These are phyloP conservation scores for Thecamonas trahens DNA, from an alignment of 78 protist genomes.

Conservation along the genomic window DNA sequence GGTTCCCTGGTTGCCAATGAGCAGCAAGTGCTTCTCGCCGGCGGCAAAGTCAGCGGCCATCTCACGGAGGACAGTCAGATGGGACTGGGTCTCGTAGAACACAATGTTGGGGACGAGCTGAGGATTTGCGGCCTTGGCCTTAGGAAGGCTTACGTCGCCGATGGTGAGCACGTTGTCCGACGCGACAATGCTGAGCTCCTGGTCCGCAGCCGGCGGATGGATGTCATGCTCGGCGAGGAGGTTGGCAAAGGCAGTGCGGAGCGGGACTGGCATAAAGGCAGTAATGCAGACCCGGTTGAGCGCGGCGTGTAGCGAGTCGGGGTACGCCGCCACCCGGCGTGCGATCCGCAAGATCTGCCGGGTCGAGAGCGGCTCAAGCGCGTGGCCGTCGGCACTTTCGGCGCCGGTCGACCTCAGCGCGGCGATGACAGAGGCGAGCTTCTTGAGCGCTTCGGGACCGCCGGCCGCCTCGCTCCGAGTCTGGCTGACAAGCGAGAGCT, in stretches of 20 bases:
- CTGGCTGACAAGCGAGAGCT: neutral
- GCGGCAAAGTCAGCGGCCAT: constrained; percentile 24
- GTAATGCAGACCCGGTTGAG: constrained; percentile 10
- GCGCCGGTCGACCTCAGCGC: neutral
- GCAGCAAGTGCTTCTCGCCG: constrained; percentile 27
- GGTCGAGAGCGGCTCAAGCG: neutral
- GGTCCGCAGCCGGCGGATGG: neutral
- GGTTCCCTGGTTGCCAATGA: constrained; percentile 67
- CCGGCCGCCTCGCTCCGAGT: too few relatives aligned
- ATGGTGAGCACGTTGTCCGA: neutral
- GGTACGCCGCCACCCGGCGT: neutral
- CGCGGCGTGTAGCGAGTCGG: neutral
- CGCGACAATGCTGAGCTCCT: neutral
- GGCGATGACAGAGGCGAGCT: neutral
- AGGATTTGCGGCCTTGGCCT: neutral
- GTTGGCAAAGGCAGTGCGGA: neutral
- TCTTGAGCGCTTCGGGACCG: neutral
- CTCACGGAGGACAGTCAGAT: constrained; percentile 1
- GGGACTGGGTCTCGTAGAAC: constrained; percentile 27
- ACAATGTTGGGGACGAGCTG: constrained; percentile 46
- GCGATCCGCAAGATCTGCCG: constrained; percentile 20
- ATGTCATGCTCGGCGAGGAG: neutral
- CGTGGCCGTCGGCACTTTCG: constrained; percentile 1
- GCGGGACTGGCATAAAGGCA: constrained; percentile 4
- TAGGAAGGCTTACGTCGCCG: neutral